Percentiles rank a stretch among this genome's conserved stretches.
Evolutionary conservation across 1,139 yeast species (phyloP).

Genomic region (Pneumocystis canis): DNA sequence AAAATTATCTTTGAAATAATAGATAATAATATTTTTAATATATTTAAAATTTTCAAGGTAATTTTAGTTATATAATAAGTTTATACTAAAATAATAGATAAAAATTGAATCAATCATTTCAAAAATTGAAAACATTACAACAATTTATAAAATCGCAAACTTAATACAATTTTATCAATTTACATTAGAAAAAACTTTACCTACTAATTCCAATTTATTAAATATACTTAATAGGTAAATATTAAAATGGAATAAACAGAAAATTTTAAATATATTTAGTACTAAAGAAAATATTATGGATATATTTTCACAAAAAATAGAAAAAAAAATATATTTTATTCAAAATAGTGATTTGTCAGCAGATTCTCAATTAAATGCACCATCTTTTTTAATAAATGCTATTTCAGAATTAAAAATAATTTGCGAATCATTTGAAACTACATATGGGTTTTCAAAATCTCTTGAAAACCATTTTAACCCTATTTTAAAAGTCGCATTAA

Average conservation of each 20-base stretch:
- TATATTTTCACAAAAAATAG: not conserved
- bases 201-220: conserved; percentile 6
- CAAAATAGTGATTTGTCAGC: not conserved
- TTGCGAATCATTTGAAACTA: not conserved
- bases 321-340: not conserved
- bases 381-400: not conserved
- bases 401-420: not conserved
- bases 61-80: conserved; percentile 3
- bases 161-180: conserved; percentile 51
- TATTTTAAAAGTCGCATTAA: not conserved
- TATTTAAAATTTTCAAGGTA: conserved; percentile 4
- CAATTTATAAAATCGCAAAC: conserved; percentile 44
- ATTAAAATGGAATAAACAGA: not conserved
- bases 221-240: conserved; percentile 12
- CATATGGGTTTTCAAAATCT: not conserved
- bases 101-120: conserved; percentile 56
- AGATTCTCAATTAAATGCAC: not conserved
- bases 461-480: not conserved
- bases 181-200: conserved; percentile 43
- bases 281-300: not conserved
- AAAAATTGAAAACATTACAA: conserved; percentile 44
- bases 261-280: not conserved
- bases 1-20: not conserved
- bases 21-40: conserved; percentile 1
- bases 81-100: conserved; percentile 10